These are phyloP conservation scores for Aspergillus olivimuriae DNA, from an alignment of 495 filamentous ascomycete genomes.

Conservation along the genomic window DNA sequence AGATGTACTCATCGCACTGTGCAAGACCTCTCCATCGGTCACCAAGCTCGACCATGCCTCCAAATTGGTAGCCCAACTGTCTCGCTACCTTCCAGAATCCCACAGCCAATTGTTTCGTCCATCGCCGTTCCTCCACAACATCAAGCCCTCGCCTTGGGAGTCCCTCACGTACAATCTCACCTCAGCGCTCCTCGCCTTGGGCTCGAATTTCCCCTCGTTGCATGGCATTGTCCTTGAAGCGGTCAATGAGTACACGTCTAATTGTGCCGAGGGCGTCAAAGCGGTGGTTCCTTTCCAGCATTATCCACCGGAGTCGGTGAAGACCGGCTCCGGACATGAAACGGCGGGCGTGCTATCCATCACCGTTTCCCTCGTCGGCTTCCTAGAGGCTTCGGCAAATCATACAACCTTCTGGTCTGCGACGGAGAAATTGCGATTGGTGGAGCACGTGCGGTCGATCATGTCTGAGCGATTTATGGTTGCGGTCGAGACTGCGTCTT, in stretches of 20 bases:
- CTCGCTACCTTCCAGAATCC: conserved; percentile 76
- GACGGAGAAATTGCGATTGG: conserved; percentile 60
- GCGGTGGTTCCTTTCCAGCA: conserved; percentile 23
- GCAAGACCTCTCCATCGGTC: conserved; percentile 73
- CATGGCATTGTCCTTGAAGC: conserved; percentile 53
- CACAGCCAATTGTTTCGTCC: conserved; percentile 67
- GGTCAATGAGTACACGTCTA: conserved; percentile 60
- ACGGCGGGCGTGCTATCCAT: conserved; percentile 64
- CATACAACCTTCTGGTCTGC: conserved; percentile 74
- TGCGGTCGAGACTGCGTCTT: conserved; percentile 79
- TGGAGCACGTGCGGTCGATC: conserved; percentile 61
- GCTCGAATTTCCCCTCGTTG: conserved; percentile 58
- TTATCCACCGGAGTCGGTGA: conserved; percentile 42
- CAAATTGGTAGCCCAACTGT: conserved; percentile 64
- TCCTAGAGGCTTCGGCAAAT: conserved; percentile 71
- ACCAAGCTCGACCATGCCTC: conserved; percentile 61
- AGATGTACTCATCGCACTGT: conserved; percentile 81
- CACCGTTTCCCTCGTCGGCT: conserved; percentile 77
- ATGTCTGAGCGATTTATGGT: conserved; percentile 78
- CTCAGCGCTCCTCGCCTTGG: conserved; percentile 70
- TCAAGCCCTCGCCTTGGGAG: conserved; percentile 89
- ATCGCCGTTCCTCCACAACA: conserved; percentile 73
- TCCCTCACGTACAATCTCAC: conserved; percentile 71
- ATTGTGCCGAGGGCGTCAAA: conserved; percentile 51
- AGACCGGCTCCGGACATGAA: conserved; percentile 50